phyloP scores from a whole-genome alignment of 768 basidiomycete genomes.

The Lanmaoa pseudosensibilis region DNA sequence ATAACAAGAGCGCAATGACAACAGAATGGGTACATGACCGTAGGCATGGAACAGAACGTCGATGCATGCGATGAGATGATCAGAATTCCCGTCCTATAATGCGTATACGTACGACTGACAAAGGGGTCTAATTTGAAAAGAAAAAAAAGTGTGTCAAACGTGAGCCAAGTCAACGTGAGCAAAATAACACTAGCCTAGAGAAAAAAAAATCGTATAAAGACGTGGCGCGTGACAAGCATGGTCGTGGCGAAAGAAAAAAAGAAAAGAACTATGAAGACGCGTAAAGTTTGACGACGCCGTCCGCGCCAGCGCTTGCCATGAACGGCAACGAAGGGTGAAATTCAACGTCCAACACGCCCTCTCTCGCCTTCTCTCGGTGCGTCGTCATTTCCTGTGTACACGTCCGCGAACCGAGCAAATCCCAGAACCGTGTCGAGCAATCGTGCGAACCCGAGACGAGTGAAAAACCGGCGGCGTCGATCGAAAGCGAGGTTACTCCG shows the following conservation, averaged over 20 bases:
- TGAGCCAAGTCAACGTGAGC: slow-evolving; percentile 13
- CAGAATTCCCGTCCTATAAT: slow-evolving; percentile 29
- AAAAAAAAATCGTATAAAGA: neutral
- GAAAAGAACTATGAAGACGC: slow-evolving; percentile 59
- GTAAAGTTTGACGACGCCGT: slow-evolving; percentile 90
- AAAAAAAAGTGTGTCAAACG: slow-evolving; percentile 2
- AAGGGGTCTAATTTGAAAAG: slow-evolving; percentile 10
- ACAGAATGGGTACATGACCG: slow-evolving; percentile 1
- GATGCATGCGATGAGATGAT: slow-evolving; percentile 16
- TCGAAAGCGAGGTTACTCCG: slow-evolving; percentile 86
- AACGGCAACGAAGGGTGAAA: slow-evolving; percentile 82
- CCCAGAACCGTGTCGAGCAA: slow-evolving; percentile 94
- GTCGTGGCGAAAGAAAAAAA: neutral
- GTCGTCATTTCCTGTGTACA: slow-evolving; percentile 88
- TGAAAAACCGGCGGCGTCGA: slow-evolving; percentile 83
- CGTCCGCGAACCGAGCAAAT: slow-evolving; percentile 72
- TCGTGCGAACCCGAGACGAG: slow-evolving; percentile 92
- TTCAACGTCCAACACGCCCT: slow-evolving; percentile 88
- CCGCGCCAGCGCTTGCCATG: slow-evolving; percentile 93
- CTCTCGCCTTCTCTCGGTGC: slow-evolving; percentile 86
- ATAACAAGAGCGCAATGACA: neutral
- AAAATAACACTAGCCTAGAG: slow-evolving; percentile 8
- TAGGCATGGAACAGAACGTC: slow-evolving; percentile 1
- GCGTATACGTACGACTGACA: slow-evolving; percentile 23
- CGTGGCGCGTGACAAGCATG: neutral